These are phyloP conservation scores for Kazachstania psychrophila DNA, from an alignment of 805 yeast species.

Conservation along the genomic window DNA sequence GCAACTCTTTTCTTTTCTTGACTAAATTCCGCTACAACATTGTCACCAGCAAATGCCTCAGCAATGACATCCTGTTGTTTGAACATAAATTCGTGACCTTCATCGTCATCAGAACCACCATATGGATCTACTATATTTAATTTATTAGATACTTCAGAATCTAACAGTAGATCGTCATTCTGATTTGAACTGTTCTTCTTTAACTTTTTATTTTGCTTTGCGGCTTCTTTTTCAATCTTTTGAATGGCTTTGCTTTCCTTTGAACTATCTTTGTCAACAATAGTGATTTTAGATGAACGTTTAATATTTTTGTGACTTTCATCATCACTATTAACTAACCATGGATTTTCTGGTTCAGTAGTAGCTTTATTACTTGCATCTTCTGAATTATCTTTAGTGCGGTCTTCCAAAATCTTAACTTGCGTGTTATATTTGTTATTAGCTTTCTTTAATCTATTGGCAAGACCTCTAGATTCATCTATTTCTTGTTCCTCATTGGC, in stretches of 20 bases:
- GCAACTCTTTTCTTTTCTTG: constrained; percentile 60
- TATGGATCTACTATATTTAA: constrained; percentile 44
- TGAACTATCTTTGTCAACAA: constrained; percentile 44
- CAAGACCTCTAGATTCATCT: constrained; percentile 42
- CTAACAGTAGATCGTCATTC: constrained; percentile 32
- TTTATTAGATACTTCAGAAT: constrained; percentile 39
- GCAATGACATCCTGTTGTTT: constrained; percentile 73
- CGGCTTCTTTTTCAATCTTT: constrained; percentile 33
- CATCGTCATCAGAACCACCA: constrained; percentile 38
- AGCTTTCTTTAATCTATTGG: constrained; percentile 30
- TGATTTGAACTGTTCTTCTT: constrained; percentile 29
- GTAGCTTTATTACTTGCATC: constrained; percentile 1
- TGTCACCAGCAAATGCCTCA: constrained; percentile 96
- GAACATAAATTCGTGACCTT: constrained; percentile 43
- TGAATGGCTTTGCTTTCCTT: constrained; percentile 40
- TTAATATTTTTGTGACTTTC: constrained; percentile 19
- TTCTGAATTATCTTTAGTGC: constrained; percentile 1
- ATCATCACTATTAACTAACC: constrained; percentile 35
- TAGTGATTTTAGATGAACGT: constrained; percentile 38
- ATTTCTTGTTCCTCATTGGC: constrained; percentile 38
- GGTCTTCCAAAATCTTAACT: too few species aligned
- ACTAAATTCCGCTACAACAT: constrained; percentile 71
- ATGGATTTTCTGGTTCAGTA: constrained; percentile 38
- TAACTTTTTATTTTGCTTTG: constrained; percentile 8
- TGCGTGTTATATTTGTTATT: constrained; percentile 7